These are phyloP conservation scores for Gynochthodes officinalis DNA, from an alignment of 257 asterid species.

Conservation along the genomic window DNA sequence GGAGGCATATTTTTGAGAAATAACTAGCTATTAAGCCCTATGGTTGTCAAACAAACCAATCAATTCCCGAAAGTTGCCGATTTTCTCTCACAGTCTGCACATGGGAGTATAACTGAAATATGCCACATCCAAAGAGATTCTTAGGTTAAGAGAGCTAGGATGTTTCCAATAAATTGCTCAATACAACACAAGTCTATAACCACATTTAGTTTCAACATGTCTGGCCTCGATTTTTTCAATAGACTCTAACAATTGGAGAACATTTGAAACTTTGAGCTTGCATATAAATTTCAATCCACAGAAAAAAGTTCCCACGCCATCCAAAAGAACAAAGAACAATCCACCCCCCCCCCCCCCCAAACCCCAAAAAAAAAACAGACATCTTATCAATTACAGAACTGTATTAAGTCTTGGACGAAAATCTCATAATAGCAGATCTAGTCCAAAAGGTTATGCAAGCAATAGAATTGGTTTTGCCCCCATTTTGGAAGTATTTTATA, in stretches of 20 bases:
- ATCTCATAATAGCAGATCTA: background rate
- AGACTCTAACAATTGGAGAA: background rate
- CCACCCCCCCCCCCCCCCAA: too few relatives aligned
- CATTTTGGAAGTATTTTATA: background rate
- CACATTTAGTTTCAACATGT: background rate
- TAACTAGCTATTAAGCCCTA: background rate
- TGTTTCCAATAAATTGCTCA: background rate
- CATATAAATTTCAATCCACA: too few relatives aligned
- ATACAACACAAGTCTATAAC: background rate
- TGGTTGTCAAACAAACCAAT: background rate
- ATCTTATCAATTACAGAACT: background rate
- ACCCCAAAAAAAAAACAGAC: too few relatives aligned
- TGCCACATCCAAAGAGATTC: background rate
- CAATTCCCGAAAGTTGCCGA: background rate
- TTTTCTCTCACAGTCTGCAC: background rate
- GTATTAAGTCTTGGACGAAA: background rate
- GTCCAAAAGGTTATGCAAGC: background rate
- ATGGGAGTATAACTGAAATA: background rate
- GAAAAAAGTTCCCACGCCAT: background rate
- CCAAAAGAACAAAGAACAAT: too few relatives aligned
- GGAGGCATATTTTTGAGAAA: background rate
- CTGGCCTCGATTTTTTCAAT: background rate
- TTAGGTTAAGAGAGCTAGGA: background rate
- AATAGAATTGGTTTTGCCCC: background rate
- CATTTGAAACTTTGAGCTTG: background rate